These are phyloP conservation scores for Leishmania major DNA, from an alignment of 208 protist genomes.

Conservation along the genomic window DNA sequence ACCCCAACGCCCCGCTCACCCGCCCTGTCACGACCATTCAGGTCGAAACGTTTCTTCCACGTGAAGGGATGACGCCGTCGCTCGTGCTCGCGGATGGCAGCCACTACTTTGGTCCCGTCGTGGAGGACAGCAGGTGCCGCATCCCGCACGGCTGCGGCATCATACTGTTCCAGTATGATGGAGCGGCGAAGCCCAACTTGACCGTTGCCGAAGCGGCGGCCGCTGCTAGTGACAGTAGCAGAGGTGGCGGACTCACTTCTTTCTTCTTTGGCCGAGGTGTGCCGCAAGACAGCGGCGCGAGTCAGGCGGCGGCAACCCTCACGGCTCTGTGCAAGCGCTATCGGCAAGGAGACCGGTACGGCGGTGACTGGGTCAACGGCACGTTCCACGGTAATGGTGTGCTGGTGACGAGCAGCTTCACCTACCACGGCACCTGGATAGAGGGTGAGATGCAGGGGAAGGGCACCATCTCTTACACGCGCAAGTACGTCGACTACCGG, in stretches of 20 bases:
- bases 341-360: slow-evolving; percentile 78
- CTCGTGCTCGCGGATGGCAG: slow-evolving; percentile 62
- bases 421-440: slow-evolving; percentile 73
- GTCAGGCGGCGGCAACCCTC: slow-evolving; percentile 12
- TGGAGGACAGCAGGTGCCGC: slow-evolving; percentile 43
- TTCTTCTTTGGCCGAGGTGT: slow-evolving; percentile 27
- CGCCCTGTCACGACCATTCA: slow-evolving; percentile 66
- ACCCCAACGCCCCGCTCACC: slow-evolving; percentile 36
- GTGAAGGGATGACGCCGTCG: slow-evolving; percentile 28
- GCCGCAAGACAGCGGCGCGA: slow-evolving; percentile 3
- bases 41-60: slow-evolving; percentile 56
- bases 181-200: slow-evolving; percentile 7
- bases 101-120: slow-evolving; percentile 77
- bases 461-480: slow-evolving; percentile 35
- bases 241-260: slow-evolving; percentile 3
- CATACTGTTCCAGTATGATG: slow-evolving; percentile 64
- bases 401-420: slow-evolving; percentile 64
- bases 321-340: slow-evolving; percentile 32
- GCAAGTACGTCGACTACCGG: slow-evolving; percentile 38
- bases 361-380: slow-evolving; percentile 67
- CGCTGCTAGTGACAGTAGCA: not conserved
- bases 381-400: slow-evolving; percentile 79
- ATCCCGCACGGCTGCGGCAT: slow-evolving; percentile 72
- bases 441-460: slow-evolving; percentile 46
- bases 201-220: not conserved